Evolutionary conservation across 345 rosid genomes (phyloP), one percentile per base, ranked within the genome.

Genomic region (Garcia nutans): DNA sequence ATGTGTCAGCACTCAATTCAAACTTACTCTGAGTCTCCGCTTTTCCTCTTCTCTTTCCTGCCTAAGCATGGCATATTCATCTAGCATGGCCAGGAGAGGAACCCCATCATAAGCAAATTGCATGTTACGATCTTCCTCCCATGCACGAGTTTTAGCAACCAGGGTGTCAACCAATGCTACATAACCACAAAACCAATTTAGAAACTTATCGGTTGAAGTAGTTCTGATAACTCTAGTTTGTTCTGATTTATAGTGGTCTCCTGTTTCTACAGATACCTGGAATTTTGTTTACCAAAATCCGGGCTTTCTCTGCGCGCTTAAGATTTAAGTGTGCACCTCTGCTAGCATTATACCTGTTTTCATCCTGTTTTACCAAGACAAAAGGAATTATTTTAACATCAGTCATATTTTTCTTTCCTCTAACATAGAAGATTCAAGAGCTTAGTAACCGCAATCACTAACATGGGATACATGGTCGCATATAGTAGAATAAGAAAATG

Each of bases 271-370:
- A 74, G 78, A 66, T 90, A 93, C 98, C 96, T 69, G 99, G 97
- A 83, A 96, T 96, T 89, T 92, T 93, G 90, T 90, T 96, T 59
- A 96, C 99, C 81, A 96, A 80, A 79, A 92, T 78, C 59, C 99
- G 85, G 54, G 98, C 97, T 81, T 91, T 93, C 80, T 96, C 98
- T 42, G 99, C 99, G 41, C 98, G 97, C 90, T 96, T 96, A 86
- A 96, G 99, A 85, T 96, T 96, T 81, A 93, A 85, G 73, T 96
- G 99, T 2, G 99, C 97, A 23, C 99, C 99, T 86, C 97, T 86
- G 83, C 99, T 92, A 23, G 98, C 93, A 74, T 88, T 93, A 68
- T 96, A 96, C 89, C 97, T 89, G 85, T 96, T 96, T 71, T 96
- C 97, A 79, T 96, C 99, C 99, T 96, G 95, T 81, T 83, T 65